Evolutionary conservation across 129 eudicot species (phyloP).

Genomic region (Tanacetum coccineum): DNA sequence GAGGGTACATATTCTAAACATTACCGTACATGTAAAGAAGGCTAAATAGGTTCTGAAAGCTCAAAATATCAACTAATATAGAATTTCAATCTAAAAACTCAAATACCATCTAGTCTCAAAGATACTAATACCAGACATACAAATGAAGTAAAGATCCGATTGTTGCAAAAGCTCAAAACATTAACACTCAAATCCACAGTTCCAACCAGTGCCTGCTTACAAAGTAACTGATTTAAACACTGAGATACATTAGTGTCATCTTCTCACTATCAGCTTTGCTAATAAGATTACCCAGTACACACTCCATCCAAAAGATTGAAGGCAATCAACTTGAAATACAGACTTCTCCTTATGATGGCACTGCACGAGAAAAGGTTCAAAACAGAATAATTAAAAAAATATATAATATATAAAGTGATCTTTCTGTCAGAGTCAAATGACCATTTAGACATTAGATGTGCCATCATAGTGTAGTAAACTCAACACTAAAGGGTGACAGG

Average conservation of each 20-base stretch:
- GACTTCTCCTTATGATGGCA: slow-evolving; percentile 33
- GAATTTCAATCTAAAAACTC: slow-evolving; percentile 7
- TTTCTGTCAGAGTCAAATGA: no score
- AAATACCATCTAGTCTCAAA: not conserved
- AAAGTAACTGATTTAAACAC: slow-evolving; percentile 7
- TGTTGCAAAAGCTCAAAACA: slow-evolving; percentile 10
- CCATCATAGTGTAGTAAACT: no score
- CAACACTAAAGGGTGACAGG: no score
- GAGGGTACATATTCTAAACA: no score
- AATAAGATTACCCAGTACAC: not conserved
- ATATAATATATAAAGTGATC: no score
- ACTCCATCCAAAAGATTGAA: no score
- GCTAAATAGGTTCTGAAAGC: not conserved
- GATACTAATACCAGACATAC: slow-evolving; percentile 7
- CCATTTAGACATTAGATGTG: no score
- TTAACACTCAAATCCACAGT: slow-evolving; percentile 12
- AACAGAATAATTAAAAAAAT: not conserved
- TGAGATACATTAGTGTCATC: not conserved
- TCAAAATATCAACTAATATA: not conserved
- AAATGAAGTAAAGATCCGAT: not conserved
- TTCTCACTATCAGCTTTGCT: not conserved
- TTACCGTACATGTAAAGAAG: no score
- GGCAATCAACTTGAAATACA: not conserved
- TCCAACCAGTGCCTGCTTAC: slow-evolving; percentile 13
- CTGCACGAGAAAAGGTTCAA: slow-evolving; percentile 28